Evolutionary conservation across 2,329 filamentous ascomycete genomes (phyloP).

Genomic region (Colletotrichum zoysiae): DNA sequence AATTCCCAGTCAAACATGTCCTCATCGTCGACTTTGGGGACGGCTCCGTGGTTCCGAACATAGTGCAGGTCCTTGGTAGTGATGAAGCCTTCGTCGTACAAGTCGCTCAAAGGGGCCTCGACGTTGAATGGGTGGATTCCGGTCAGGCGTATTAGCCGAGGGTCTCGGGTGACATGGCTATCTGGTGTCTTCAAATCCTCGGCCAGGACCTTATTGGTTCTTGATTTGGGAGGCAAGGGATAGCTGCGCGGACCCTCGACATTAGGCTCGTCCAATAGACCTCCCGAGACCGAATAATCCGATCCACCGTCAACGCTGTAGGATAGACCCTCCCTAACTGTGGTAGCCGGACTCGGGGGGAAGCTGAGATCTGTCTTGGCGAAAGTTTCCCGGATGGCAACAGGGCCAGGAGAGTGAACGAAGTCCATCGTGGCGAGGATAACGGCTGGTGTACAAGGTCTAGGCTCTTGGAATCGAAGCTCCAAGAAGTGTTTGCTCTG

Average conservation of each 20-base stretch:
- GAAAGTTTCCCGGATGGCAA: slow-evolving; percentile 24
- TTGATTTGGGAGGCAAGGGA: slow-evolving; percentile 76
- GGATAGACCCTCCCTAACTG: slow-evolving; percentile 53
- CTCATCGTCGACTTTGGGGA: slow-evolving; percentile 79
- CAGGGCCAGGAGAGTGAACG: slow-evolving; percentile 1
- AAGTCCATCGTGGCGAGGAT: slow-evolving; percentile 21
- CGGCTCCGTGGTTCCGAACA: slow-evolving; percentile 89
- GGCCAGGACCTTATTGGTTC: slow-evolving; percentile 73
- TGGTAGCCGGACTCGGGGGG: slow-evolving; percentile 57
- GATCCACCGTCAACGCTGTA: slow-evolving; percentile 49
- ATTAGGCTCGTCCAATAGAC: slow-evolving; percentile 41
- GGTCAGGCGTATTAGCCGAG: slow-evolving; percentile 85
- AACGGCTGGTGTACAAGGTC: not conserved
- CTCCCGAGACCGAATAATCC: slow-evolving; percentile 17
- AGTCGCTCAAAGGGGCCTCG: slow-evolving; percentile 82
- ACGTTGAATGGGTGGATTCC: slow-evolving; percentile 93
- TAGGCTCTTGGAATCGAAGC: not conserved
- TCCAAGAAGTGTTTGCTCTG: not conserved
- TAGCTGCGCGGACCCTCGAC: slow-evolving; percentile 54
- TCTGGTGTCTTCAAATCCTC: slow-evolving; percentile 88
- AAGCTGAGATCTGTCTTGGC: slow-evolving; percentile 43
- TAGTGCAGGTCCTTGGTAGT: slow-evolving; percentile 92
- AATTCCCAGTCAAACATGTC: slow-evolving; percentile 86
- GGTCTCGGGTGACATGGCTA: slow-evolving; percentile 81
- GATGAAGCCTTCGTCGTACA: slow-evolving; percentile 86